A percentile compares a stretch with the other conserved stretches of the same genome.
Conservation (phyloP, 2,329 filamentous ascomycete genomes). For the Teratosphaeria zuluensis region DNA sequence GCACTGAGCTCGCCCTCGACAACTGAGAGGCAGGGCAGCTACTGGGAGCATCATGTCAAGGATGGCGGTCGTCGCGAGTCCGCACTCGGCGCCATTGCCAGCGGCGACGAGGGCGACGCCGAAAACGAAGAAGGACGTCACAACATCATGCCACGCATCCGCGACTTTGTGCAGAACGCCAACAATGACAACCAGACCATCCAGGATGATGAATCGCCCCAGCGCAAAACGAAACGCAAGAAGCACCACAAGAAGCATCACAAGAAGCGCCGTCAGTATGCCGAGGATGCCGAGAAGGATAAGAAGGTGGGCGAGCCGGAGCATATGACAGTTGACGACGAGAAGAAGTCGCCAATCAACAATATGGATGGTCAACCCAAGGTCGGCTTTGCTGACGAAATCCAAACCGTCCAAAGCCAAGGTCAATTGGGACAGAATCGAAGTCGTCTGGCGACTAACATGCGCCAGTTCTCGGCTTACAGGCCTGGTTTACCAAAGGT, state of each 20-base stretch:
- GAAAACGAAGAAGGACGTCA: conserved; percentile 32
- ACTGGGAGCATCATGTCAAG: conserved; percentile 26
- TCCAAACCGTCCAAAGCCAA: conserved; percentile 12
- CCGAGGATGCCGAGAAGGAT: conserved; percentile 23
- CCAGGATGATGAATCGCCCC: conserved; percentile 23
- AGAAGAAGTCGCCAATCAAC: neutral
- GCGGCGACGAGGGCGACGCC: conserved; percentile 50
- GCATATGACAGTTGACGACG: neutral
- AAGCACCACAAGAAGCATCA: conserved; percentile 30
- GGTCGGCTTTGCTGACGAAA: conserved; percentile 33
- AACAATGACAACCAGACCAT: neutral
- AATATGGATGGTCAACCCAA: conserved; percentile 14
- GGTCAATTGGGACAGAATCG: conserved; percentile 4
- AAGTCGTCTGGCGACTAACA: conserved; percentile 19
- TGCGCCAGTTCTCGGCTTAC: conserved; percentile 38
- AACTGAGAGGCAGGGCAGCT: conserved; percentile 26
- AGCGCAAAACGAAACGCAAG: conserved; percentile 21
- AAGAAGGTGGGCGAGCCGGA: conserved; percentile 22
- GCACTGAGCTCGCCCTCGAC: conserved; percentile 36
- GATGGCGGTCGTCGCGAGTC: conserved; percentile 22
- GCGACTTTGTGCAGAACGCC: conserved; percentile 37
- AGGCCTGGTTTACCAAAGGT: conserved; percentile 54
- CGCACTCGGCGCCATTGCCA: conserved; percentile 33
- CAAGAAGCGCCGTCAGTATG: conserved; percentile 33
- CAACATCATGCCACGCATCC: conserved; percentile 26